phyloP scores from a whole-genome alignment of 2,329 filamentous ascomycete species.

The Stagonosporopsis rhizophila region DNA sequence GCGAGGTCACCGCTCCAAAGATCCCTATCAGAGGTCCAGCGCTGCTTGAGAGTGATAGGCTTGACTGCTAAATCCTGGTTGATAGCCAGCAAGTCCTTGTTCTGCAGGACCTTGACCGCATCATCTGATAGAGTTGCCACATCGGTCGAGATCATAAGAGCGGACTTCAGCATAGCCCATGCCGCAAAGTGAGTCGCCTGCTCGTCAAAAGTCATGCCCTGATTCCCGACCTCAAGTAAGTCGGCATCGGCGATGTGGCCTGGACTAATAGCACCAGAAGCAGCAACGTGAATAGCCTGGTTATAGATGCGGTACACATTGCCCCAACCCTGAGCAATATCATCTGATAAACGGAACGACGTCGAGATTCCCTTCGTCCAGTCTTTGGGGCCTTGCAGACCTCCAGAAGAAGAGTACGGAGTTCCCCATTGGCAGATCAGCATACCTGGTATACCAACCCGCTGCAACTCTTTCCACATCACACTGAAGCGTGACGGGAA shows the following conservation, averaged over 20 bases:
- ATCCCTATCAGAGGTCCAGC: slow-evolving; percentile 27
- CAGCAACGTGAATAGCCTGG: slow-evolving; percentile 28
- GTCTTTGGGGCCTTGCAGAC: slow-evolving; percentile 23
- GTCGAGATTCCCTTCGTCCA: slow-evolving; percentile 31
- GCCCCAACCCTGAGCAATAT: slow-evolving; percentile 24
- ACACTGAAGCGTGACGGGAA: slow-evolving; percentile 23
- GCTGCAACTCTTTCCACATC: slow-evolving; percentile 31
- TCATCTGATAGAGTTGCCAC: slow-evolving; percentile 20
- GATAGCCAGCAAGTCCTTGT: slow-evolving; percentile 29
- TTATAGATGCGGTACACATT: slow-evolving; percentile 31
- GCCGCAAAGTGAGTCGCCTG: slow-evolving; percentile 32
- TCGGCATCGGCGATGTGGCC: slow-evolving; percentile 32
- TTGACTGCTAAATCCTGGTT: slow-evolving; percentile 32
- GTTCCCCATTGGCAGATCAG: slow-evolving; percentile 31
- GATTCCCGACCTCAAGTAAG: slow-evolving; percentile 28
- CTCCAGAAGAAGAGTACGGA: slow-evolving; percentile 21
- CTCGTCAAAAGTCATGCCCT: slow-evolving; percentile 29
- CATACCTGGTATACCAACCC: slow-evolving; percentile 26
- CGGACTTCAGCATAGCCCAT: slow-evolving; percentile 33
- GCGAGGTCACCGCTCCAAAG: slow-evolving; percentile 30
- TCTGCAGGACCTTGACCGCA: slow-evolving; percentile 27
- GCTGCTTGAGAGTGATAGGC: slow-evolving; percentile 27
- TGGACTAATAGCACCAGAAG: slow-evolving; percentile 23
- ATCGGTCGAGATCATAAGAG: slow-evolving; percentile 31
- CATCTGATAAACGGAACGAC: slow-evolving; percentile 29